Evolutionary conservation across 371 early-diverging fungal genomes (phyloP).

Genomic region (Entomophthora muscae): DNA sequence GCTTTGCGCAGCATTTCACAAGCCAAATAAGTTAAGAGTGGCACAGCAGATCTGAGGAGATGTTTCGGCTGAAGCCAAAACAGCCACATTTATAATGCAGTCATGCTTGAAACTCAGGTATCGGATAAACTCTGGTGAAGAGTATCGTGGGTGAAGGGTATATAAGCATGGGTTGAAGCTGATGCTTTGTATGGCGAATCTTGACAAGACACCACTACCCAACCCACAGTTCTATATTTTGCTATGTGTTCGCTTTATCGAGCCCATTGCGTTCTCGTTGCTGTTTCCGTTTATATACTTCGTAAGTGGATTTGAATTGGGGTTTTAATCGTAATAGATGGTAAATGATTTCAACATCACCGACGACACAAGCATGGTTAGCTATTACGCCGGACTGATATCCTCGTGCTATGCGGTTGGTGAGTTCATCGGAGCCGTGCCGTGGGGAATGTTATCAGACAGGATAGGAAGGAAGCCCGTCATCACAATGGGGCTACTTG

Average conservation of each 20-base stretch:
- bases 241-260: slow-evolving; percentile 33
- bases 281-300: slow-evolving; percentile 42
- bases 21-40: too few species aligned
- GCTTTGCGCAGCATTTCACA: too few species aligned
- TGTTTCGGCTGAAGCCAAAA: too few species aligned
- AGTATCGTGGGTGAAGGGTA: too few species aligned
- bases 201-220: slow-evolving; percentile 34
- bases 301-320: slow-evolving; percentile 15
- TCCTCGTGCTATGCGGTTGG: slow-evolving; percentile 37
- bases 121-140: too few species aligned
- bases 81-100: too few species aligned
- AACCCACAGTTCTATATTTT: slow-evolving; percentile 30
- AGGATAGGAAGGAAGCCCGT: slow-evolving; percentile 66
- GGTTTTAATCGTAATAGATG: slow-evolving; percentile 4
- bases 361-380: slow-evolving; percentile 10
- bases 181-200: too few species aligned
- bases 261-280: slow-evolving; percentile 39
- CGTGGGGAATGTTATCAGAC: slow-evolving; percentile 34
- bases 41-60: too few species aligned
- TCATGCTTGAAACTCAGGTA: too few species aligned
- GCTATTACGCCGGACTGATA: slow-evolving; percentile 40
- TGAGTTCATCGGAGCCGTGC: slow-evolving; percentile 29
- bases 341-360: slow-evolving; percentile 10
- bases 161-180: too few species aligned
- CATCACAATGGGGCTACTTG: slow-evolving; percentile 55